Conservation (phyloP, 106 monocot genomes). For the Dendrobium huoshanense region DNA sequence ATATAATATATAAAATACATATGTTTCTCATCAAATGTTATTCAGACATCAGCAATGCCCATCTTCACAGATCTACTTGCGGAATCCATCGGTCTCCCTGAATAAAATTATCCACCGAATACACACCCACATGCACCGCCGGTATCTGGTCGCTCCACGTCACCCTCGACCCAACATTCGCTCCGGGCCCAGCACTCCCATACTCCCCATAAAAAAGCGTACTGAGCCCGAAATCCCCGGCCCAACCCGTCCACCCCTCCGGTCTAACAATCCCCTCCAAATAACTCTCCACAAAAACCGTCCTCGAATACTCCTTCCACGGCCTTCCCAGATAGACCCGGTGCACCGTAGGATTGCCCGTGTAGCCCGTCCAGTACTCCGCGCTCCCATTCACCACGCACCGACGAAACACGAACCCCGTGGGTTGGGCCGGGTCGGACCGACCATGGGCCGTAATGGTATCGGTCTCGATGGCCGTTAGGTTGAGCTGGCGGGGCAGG, state of each 20-base stretch:
- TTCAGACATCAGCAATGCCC: not conserved
- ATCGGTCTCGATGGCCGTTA: constrained; percentile 38
- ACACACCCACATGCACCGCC: constrained; percentile 10
- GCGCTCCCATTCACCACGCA: constrained; percentile 9
- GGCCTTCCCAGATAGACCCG: constrained; percentile 16
- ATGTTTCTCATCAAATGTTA: not conserved
- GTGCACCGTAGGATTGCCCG: constrained; percentile 3
- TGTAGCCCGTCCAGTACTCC: constrained; percentile 9
- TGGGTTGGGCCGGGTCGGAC: constrained; percentile 24
- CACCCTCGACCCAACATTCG: constrained; percentile 6
- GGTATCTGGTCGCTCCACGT: constrained; percentile 18
- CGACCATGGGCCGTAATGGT: constrained; percentile 20
- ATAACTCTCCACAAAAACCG: constrained; percentile 10
- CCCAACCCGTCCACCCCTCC: constrained; percentile 19
- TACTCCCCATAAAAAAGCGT: constrained; percentile 24
- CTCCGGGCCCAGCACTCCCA: constrained; percentile 9
- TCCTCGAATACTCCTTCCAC: constrained; percentile 26
- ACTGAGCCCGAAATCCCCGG: constrained; percentile 10
- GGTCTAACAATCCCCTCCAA: constrained; percentile 9
- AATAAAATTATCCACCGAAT: constrained; percentile 21
- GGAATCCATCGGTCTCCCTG: constrained; percentile 9
- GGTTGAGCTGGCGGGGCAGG: constrained; percentile 33
- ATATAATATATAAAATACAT: not conserved
- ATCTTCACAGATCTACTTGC: not conserved
- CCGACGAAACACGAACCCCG: constrained; percentile 17